Conservation (phyloP, 345 rosid species). For the Dipteronia dyeriana region DNA sequence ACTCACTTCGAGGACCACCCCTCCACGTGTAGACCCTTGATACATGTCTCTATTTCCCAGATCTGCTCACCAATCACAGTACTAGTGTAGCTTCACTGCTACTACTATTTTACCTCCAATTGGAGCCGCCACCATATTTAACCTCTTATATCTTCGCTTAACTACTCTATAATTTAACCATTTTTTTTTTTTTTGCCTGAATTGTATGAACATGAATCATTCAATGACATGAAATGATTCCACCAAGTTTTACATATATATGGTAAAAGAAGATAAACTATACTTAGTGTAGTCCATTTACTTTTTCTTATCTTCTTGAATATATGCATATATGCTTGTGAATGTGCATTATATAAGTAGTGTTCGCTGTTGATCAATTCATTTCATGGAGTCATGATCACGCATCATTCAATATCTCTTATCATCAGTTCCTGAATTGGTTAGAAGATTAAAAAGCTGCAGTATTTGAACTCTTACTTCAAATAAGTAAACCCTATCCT, state of each 20-base stretch:
- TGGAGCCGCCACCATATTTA: constrained; percentile 39
- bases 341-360: not conserved
- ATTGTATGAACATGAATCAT: not conserved
- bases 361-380: not conserved
- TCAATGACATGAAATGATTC: not conserved
- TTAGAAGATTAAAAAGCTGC: not conserved
- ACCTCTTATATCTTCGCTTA: not conserved
- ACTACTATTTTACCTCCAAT: not conserved
- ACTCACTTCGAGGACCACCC: constrained; percentile 40
- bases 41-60: not conserved
- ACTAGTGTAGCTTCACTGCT: not conserved
- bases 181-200: not conserved
- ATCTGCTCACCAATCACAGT: constrained; percentile 27
- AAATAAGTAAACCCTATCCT: not conserved
- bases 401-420: too few relatives aligned
- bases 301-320: not conserved
- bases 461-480: constrained; percentile 1
- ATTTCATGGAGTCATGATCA: not conserved
- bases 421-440: not conserved
- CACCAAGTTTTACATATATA: not conserved
- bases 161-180: not conserved
- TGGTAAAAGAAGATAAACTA: constrained; percentile 2
- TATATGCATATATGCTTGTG: not conserved
- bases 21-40: constrained; percentile 32
- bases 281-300: not conserved